A percentile compares a stretch with the other conserved stretches of the same genome.
phyloP scores from a whole-genome alignment of 345 rosid genomes.

The Aquilaria malaccensis region DNA sequence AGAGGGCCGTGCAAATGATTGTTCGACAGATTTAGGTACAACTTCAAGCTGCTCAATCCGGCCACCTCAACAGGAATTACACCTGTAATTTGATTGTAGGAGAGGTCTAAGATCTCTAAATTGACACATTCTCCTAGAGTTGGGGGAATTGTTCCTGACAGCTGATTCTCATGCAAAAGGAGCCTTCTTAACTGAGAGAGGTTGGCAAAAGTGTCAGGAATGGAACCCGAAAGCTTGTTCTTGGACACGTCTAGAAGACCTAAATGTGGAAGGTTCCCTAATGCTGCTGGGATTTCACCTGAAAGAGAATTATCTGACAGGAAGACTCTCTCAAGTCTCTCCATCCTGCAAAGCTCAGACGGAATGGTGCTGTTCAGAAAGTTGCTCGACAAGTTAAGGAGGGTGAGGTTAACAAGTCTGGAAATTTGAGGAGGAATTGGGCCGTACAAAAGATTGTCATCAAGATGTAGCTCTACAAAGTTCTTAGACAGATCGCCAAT shows the following conservation, averaged over 20 bases:
- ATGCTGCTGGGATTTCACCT: constrained; percentile 64
- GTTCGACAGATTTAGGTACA: constrained; percentile 77
- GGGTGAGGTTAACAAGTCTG: constrained; percentile 61
- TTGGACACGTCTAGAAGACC: constrained; percentile 82
- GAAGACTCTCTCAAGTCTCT: constrained; percentile 69
- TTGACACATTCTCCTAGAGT: constrained; percentile 68
- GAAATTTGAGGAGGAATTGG: constrained; percentile 73
- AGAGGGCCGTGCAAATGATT: constrained; percentile 58
- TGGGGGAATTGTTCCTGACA: constrained; percentile 65
- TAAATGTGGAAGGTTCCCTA: constrained; percentile 62
- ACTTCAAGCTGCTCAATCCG: constrained; percentile 64
- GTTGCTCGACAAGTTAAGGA: constrained; percentile 77
- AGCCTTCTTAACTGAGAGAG: constrained; percentile 73
- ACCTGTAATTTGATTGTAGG: constrained; percentile 64
- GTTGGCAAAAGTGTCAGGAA: constrained; percentile 74
- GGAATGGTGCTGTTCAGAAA: constrained; percentile 72
- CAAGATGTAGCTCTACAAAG: constrained; percentile 71
- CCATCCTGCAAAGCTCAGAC: constrained; percentile 45
- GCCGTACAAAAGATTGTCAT: constrained; percentile 64
- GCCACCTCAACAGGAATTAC: constrained; percentile 61
- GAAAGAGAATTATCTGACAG: constrained; percentile 65
- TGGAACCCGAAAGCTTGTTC: constrained; percentile 72
- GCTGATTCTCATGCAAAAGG: constrained; percentile 47
- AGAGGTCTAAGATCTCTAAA: constrained; percentile 81
- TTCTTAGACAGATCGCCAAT: constrained; percentile 52